phyloP scores from a whole-genome alignment of 2,329 filamentous ascomycete genomes.

The Plenodomus lindquistii region DNA sequence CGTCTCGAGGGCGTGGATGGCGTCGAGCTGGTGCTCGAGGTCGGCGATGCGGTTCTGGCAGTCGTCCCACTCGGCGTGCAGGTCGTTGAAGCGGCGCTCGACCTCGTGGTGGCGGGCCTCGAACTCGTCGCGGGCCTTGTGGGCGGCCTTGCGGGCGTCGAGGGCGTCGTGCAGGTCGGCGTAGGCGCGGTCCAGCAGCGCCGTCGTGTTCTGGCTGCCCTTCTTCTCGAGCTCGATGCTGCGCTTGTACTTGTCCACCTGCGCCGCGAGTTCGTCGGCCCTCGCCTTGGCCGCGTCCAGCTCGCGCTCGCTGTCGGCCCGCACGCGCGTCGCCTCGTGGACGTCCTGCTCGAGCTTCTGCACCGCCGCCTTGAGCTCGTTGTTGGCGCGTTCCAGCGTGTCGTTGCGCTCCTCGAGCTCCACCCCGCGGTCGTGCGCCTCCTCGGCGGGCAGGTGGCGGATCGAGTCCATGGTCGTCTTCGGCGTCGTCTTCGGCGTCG shows the following conservation, averaged over 20 bases:
- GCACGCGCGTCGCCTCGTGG: background rate
- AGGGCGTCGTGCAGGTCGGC: conserved; percentile 4
- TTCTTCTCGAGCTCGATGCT: background rate
- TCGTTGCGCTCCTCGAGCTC: background rate
- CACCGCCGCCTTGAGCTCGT: background rate
- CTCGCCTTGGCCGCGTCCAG: background rate
- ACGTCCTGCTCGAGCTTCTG: background rate
- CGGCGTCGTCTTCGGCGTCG: background rate
- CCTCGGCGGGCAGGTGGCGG: background rate
- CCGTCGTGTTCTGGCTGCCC: background rate
- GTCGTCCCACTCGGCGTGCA: conserved; percentile 15
- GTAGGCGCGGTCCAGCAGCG: conserved; percentile 8
- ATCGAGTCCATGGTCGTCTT: background rate
- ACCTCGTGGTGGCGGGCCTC: conserved; percentile 3
- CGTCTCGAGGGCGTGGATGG: conserved; percentile 6
- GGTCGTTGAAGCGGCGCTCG: conserved; percentile 12
- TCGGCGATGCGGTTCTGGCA: conserved; percentile 7
- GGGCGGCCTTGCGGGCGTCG: background rate
- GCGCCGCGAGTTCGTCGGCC: background rate
- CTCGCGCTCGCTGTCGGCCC: background rate
- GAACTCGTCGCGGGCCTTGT: conserved; percentile 9
- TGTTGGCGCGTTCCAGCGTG: background rate
- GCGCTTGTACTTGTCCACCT: background rate
- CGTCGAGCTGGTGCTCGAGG: conserved; percentile 6
- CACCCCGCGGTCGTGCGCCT: background rate